phyloP scores from a whole-genome alignment of 768 basidiomycete species.

The Hericium erinaceus region DNA sequence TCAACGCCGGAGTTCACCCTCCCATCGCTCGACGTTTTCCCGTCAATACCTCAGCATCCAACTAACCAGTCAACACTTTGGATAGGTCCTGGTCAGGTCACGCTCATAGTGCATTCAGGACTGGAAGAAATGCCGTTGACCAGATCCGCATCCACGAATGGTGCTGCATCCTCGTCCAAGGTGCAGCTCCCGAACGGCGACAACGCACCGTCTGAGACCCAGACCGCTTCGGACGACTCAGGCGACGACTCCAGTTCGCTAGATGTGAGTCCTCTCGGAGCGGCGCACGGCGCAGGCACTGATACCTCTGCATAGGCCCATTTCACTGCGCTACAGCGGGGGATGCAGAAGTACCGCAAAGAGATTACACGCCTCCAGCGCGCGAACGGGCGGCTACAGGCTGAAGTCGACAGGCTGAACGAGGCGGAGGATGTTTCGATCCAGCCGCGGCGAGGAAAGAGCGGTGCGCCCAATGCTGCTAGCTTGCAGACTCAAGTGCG shows the following conservation, averaged over 20 bases:
- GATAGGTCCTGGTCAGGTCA: too few relatives aligned
- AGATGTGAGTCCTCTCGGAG: too few relatives aligned
- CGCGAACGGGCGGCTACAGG: slow-evolving; percentile 13
- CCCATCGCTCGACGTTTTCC: too few relatives aligned
- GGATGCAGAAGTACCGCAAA: slow-evolving; percentile 7
- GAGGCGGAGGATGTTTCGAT: slow-evolving; percentile 13
- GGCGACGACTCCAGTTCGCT: background rate
- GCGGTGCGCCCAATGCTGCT: too few relatives aligned
- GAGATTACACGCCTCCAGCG: slow-evolving; percentile 10
- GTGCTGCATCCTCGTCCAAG: slow-evolving; percentile 4
- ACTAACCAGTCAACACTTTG: too few relatives aligned
- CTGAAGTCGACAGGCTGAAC: slow-evolving; percentile 10
- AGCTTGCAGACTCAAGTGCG: background rate
- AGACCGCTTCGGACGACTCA: too few relatives aligned
- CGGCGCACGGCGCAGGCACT: background rate
- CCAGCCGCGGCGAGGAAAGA: slow-evolving; percentile 11
- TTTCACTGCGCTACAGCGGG: slow-evolving; percentile 3
- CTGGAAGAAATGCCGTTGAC: background rate
- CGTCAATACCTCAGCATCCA: too few relatives aligned
- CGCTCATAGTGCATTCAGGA: too few relatives aligned
- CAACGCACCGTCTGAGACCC: background rate
- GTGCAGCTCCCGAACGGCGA: background rate
- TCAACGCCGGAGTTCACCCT: too few relatives aligned
- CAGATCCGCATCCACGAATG: background rate
- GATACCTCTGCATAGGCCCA: background rate